Evolutionary conservation across 805 yeast species (phyloP).

Genomic region (Metschnikowia santaceciliae): DNA sequence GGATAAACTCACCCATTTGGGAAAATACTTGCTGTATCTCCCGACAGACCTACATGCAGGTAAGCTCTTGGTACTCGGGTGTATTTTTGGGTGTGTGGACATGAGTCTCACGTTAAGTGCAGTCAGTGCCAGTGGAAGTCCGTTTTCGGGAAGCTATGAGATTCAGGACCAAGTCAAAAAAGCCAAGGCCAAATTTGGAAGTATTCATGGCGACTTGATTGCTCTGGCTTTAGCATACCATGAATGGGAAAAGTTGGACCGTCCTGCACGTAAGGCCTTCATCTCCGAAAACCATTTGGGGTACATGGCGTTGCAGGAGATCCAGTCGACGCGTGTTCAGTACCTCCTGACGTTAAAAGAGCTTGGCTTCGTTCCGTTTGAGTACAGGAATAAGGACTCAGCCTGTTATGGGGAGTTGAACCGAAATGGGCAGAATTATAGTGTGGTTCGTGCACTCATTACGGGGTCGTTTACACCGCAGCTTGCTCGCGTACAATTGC

Average conservation of each 20-base stretch:
- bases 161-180: conserved; percentile 59
- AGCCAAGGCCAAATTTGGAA: conserved; percentile 39
- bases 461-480: conserved; percentile 85
- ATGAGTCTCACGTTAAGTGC: conserved; percentile 79
- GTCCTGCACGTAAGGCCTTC: conserved; percentile 34
- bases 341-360: conserved; percentile 69
- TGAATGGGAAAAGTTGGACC: conserved; percentile 38
- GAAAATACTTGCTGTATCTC: conserved; percentile 70
- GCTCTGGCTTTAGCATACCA: conserved; percentile 60
- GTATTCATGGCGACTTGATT: conserved; percentile 64
- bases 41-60: conserved; percentile 89
- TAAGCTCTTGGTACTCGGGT: conserved; percentile 72
- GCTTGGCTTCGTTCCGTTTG: conserved; percentile 66
- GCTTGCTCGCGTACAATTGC: conserved; percentile 73
- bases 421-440: conserved; percentile 46
- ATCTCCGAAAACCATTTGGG: conserved; percentile 60
- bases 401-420: conserved; percentile 32
- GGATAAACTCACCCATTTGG: conserved; percentile 63
- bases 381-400: conserved; percentile 24
- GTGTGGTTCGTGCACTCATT: conserved; percentile 60
- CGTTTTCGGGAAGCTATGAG: conserved; percentile 63
- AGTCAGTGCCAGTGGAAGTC: conserved; percentile 66
- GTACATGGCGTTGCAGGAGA: conserved; percentile 61
- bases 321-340: conserved; percentile 66
- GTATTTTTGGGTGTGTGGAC: conserved; percentile 79